Conservation (phyloP, 2,329 filamentous ascomycete genomes). For the Alternaria sp. region DNA sequence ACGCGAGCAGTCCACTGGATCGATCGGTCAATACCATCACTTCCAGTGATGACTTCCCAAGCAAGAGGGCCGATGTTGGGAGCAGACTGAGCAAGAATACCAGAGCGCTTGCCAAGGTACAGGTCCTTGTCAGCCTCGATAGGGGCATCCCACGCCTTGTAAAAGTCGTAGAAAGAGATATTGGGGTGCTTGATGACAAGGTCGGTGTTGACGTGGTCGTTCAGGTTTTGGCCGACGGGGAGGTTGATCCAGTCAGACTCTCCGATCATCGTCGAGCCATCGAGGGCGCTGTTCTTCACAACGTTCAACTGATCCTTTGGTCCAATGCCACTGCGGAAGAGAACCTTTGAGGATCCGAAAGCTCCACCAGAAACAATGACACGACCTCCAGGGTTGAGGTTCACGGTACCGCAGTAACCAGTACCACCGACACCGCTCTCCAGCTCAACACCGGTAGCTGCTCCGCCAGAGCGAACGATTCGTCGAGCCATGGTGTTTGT, state of each 20-base stretch:
- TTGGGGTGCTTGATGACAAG: conserved; percentile 62
- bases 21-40: conserved; percentile 69
- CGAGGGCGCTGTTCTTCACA: conserved; percentile 55
- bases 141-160: conserved; percentile 63
- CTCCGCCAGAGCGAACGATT: conserved; percentile 69
- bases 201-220: conserved; percentile 67
- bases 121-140: conserved; percentile 51
- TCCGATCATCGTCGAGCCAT: conserved; percentile 56
- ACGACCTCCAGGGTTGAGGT: conserved; percentile 67
- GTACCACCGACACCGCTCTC: conserved; percentile 64
- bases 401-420: conserved; percentile 68
- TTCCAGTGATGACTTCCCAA: conserved; percentile 66
- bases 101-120: conserved; percentile 60
- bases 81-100: conserved; percentile 70
- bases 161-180: conserved; percentile 71
- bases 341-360: conserved; percentile 74
- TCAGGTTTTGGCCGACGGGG: conserved; percentile 61
- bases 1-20: conserved; percentile 74
- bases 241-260: conserved; percentile 60
- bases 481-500: conserved; percentile 72
- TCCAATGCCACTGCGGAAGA: conserved; percentile 75
- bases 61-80: conserved; percentile 72
- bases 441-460: conserved; percentile 74
- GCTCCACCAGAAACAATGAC: conserved; percentile 74
- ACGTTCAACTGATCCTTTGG: conserved; percentile 60